Percentiles rank a stretch among this genome's conserved stretches.
Evolutionary conservation across 441 rosid genomes (phyloP).

Genomic region (Isatis lusitanica): DNA sequence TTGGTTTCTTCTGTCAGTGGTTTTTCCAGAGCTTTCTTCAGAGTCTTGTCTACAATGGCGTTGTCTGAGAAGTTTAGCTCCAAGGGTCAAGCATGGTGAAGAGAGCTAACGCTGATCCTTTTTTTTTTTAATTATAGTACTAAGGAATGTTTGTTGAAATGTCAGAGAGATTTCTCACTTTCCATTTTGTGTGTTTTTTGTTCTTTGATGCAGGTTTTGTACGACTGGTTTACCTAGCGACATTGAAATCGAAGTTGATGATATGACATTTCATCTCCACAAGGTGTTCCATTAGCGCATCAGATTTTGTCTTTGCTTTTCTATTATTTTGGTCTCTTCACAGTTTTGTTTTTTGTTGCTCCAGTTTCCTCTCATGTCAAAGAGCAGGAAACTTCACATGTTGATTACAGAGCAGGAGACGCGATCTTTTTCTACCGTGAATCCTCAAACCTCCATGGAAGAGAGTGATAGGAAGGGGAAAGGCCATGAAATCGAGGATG

Average conservation of each 20-base stretch:
- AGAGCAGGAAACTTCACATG: constrained; percentile 59
- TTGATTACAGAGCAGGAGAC: constrained; percentile 59
- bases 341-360: neutral
- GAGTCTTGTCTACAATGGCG: constrained; percentile 50
- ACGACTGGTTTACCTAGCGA: constrained; percentile 74
- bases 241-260: constrained; percentile 63
- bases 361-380: constrained; percentile 81
- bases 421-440: constrained; percentile 25
- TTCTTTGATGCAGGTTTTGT: constrained; percentile 53
- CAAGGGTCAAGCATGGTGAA: constrained; percentile 94
- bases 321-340: neutral
- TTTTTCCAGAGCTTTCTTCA: neutral
- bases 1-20: constrained; percentile 18
- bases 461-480: constrained; percentile 28
- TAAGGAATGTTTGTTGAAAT: neutral
- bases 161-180: neutral
- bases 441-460: constrained; percentile 8
- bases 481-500: constrained; percentile 32
- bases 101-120: neutral
- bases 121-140: neutral
- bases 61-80: constrained; percentile 57
- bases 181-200: neutral
- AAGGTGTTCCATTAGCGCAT: constrained; percentile 39
- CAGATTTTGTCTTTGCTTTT: neutral
- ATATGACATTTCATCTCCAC: constrained; percentile 73